Evolutionary conservation across 2,329 filamentous ascomycete genomes (phyloP).

Genomic region (Coleophoma crateriformis): DNA sequence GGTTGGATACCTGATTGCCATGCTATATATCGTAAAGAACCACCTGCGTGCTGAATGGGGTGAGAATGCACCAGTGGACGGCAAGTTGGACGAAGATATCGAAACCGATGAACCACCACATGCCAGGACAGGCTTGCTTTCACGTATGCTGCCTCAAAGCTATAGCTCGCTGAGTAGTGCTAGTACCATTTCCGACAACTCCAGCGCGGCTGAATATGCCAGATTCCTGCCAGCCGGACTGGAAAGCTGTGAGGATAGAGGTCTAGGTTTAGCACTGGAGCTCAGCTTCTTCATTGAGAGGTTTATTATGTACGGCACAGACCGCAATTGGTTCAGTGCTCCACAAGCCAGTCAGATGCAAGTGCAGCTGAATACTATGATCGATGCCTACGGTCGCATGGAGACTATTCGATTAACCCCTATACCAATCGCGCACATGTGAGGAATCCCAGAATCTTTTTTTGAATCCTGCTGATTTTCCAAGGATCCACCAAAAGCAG

Average conservation of each 20-base stretch:
- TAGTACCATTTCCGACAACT: neutral
- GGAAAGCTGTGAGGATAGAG: neutral
- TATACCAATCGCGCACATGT: neutral
- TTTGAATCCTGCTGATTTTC: neutral
- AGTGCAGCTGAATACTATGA: neutral
- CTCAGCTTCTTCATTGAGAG: constrained; percentile 1
- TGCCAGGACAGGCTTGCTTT: neutral
- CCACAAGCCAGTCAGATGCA: neutral
- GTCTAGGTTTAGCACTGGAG: neutral
- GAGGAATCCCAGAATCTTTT: neutral
- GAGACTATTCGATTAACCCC: neutral
- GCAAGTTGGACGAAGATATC: neutral
- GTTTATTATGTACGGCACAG: neutral
- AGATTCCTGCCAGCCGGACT: neutral
- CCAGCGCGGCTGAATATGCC: neutral
- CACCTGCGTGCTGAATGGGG: neutral
- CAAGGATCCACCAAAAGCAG: neutral
- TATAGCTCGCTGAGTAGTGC: neutral
- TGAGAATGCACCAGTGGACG: neutral
- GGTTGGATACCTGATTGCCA: neutral
- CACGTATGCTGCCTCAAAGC: neutral
- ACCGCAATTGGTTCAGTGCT: neutral
- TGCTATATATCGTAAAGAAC: neutral
- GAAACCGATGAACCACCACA: neutral
- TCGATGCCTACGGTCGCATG: neutral